A percentile compares a stretch with the other conserved stretches of the same genome.
Evolutionary conservation across 2,329 filamentous ascomycete species (phyloP).

Genomic region (Alternaria dauci): DNA sequence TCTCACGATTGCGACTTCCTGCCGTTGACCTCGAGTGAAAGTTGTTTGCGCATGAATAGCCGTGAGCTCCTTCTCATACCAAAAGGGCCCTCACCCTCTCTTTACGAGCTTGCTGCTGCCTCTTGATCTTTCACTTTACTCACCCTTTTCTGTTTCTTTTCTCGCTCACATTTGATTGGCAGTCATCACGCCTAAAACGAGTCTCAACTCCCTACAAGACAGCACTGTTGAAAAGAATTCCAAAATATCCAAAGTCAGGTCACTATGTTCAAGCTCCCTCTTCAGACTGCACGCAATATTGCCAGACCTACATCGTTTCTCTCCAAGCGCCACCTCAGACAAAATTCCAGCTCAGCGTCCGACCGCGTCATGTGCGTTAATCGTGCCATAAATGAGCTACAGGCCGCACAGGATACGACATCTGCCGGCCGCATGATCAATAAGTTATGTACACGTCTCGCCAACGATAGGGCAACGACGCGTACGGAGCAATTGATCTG

Average conservation of each 20-base stretch:
- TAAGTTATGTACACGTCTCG: constrained; percentile 3
- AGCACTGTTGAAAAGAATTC: background rate
- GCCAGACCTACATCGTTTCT: background rate
- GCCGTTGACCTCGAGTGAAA: background rate
- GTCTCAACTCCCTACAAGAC: constrained; percentile 1
- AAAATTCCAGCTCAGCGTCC: background rate
- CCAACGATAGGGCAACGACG: constrained; percentile 8
- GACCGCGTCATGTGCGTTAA: background rate
- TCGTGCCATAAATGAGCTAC: constrained; percentile 5
- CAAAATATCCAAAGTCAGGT: background rate
- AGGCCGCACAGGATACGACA: constrained; percentile 1
- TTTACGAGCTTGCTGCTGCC: background rate
- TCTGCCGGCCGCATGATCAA: constrained; percentile 15
- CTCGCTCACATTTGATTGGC: background rate
- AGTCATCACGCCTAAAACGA: background rate
- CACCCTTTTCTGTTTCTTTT: background rate
- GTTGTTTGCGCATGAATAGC: background rate
- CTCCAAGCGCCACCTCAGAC: background rate
- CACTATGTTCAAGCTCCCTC: constrained; percentile 7
- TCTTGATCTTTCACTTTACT: background rate
- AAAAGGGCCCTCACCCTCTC: background rate
- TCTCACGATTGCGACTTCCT: background rate
- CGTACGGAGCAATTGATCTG: constrained; percentile 24
- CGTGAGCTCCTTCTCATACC: background rate
- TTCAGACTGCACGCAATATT: background rate